These are phyloP conservation scores for Ascochyta viciae-villosae DNA, from an alignment of 2,329 filamentous ascomycete species.

Conservation along the genomic window DNA sequence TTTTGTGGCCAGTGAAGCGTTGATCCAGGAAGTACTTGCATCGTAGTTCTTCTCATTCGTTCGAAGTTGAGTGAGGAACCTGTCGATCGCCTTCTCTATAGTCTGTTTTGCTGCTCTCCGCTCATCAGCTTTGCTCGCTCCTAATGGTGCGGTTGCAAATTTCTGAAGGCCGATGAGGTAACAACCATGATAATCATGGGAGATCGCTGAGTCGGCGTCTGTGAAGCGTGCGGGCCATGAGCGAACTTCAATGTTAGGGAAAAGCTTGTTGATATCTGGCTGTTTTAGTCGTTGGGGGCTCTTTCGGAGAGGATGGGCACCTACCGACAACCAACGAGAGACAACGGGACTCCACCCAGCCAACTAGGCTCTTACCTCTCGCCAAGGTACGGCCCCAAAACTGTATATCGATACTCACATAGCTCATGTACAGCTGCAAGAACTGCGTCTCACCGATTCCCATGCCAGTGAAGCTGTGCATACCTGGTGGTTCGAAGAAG, in stretches of 20 bases:
- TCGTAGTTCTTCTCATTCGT: conserved; percentile 48
- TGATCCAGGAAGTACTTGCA: conserved; percentile 44
- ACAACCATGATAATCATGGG: conserved; percentile 63
- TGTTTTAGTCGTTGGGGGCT: not conserved
- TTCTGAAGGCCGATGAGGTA: conserved; percentile 66
- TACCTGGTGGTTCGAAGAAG: conserved; percentile 27
- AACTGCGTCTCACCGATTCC: conserved; percentile 53
- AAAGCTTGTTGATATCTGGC: conserved; percentile 62
- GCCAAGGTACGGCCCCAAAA: conserved; percentile 68
- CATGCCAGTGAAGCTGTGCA: not conserved
- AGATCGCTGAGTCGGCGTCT: conserved; percentile 19
- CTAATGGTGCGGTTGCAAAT: not conserved
- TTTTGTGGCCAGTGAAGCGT: conserved; percentile 39
- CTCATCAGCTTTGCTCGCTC: conserved; percentile 42
- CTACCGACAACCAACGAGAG: conserved; percentile 65
- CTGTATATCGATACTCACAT: conserved; percentile 67
- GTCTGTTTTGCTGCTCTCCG: conserved; percentile 52
- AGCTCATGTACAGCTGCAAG: conserved; percentile 60
- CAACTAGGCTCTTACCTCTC: conserved; percentile 63
- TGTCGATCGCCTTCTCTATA: conserved; percentile 49
- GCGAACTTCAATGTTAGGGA: conserved; percentile 60
- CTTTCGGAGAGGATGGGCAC: conserved; percentile 25
- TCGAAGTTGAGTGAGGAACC: conserved; percentile 46
- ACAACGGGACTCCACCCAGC: conserved; percentile 70
- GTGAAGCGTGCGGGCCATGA: conserved; percentile 70